Evolutionary conservation across 129 eudicot species (phyloP), one percentile per base, ranked within the genome.

Genomic region (Glebionis coronaria): DNA sequence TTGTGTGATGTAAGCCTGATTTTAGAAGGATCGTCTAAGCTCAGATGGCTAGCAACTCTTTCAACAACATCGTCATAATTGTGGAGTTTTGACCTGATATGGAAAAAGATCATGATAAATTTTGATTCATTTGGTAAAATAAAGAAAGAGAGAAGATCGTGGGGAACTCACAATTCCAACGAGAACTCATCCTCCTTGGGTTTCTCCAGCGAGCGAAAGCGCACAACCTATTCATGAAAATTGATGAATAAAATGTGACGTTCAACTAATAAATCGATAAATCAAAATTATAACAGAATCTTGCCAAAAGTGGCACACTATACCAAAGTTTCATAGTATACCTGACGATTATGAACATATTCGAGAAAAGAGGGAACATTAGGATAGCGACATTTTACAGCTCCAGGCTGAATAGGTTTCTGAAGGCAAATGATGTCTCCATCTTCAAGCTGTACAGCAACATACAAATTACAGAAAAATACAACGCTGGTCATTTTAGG

Each of bases 341-440:
- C 98, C 91, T 85, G 95, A 28, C 91, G 95, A 77, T 92, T 92
- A 63, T 80, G 83, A 73, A 88, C 91, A 75, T 92, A 92, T 27
- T 83, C 95, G 73, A 92, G 44, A 77, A 82, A 92, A 56, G 96
- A 76, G 14, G 98, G 91, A 63, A 92, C 98, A 62, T 81, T 85
- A 31, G 95, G 91, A 75, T 80, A 92, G 52, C 90, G 87, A 76
- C 65, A 82, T 67, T 78, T 73, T 60, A 79, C 95, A 12, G 66
- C 58, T 74, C 83, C 84, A 69, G 8, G 50, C 42, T 42, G 69
- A 70, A 68, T 80, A 44, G 78, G 55, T 72, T 92, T 92, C 60
- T 92, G 98, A 68, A 83, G 88, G 84, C 96, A 92, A 51, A 92
- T 73, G 25, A 92, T 84, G 68, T 92, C 98, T 21, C 98, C 98